Percentiles rank a stretch among this genome's conserved stretches.
These are phyloP conservation scores for Aspergillus nomiae DNA, from an alignment of 2,329 filamentous ascomycete genomes.

Conservation along the genomic window DNA sequence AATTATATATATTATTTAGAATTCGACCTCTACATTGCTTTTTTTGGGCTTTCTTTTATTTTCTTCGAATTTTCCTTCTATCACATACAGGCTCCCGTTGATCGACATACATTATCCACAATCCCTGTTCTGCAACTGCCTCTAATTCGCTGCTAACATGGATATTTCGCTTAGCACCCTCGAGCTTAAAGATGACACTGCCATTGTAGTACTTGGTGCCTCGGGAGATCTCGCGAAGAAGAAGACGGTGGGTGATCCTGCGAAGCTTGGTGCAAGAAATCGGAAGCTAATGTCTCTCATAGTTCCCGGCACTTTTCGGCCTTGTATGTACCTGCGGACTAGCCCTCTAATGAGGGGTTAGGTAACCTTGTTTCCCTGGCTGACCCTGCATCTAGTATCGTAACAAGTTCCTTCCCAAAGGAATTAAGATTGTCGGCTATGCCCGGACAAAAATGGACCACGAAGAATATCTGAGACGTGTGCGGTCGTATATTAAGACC, in stretches of 20 bases:
- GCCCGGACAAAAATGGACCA: slow-evolving; percentile 99
- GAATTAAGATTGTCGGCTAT: slow-evolving; percentile 97
- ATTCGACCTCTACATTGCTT: background rate
- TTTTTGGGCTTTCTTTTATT: slow-evolving; percentile 2
- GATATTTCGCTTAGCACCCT: slow-evolving; percentile 63
- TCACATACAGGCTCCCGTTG: slow-evolving; percentile 3
- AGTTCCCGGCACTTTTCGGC: slow-evolving; percentile 97
- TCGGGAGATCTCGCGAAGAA: slow-evolving; percentile 99
- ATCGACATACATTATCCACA: slow-evolving; percentile 10
- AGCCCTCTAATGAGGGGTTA: background rate
- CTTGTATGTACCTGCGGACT: slow-evolving; percentile 67
- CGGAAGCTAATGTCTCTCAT: slow-evolving; percentile 23
- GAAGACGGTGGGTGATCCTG: slow-evolving; percentile 76
- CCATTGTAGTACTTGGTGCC: slow-evolving; percentile 93
- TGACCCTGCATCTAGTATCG: slow-evolving; percentile 67
- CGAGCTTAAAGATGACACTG: slow-evolving; percentile 98
- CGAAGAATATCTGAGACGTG: slow-evolving; percentile 87
- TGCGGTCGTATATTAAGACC: slow-evolving; percentile 98
- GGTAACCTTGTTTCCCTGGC: slow-evolving; percentile 5
- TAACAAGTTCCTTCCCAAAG: slow-evolving; percentile 96
- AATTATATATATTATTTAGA: background rate
- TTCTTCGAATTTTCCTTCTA: background rate
- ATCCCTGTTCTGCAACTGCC: slow-evolving; percentile 6
- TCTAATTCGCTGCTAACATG: slow-evolving; percentile 37
- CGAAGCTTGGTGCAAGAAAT: slow-evolving; percentile 4